These are phyloP conservation scores for Flaveria floridana DNA, from an alignment of 140 eudicot genomes.

Conservation along the genomic window DNA sequence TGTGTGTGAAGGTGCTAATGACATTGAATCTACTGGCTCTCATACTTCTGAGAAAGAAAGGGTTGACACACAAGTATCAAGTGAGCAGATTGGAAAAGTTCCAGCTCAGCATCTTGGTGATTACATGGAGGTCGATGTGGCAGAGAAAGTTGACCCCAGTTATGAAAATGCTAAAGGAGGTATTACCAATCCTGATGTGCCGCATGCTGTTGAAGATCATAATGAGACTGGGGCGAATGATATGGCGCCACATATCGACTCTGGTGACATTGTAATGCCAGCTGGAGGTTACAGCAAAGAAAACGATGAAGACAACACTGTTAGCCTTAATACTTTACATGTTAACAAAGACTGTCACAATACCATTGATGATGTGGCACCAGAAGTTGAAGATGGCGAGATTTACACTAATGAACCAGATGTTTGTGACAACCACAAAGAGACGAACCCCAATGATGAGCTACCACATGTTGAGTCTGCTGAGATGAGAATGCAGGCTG, in stretches of 20 bases:
- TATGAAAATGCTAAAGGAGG: constrained; percentile 13
- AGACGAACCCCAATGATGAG: constrained; percentile 10
- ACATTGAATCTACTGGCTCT: constrained; percentile 20
- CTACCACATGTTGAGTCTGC: constrained; percentile 11
- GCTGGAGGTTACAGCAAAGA: constrained; percentile 1
- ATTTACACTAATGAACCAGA: not conserved
- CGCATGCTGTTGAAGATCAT: constrained; percentile 21
- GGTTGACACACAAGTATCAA: constrained; percentile 12
- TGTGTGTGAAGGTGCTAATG: constrained; percentile 25
- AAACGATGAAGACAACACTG: not conserved
- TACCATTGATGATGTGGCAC: not conserved
- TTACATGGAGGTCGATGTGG: constrained; percentile 18
- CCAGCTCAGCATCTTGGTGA: constrained; percentile 21
- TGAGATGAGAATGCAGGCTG: constrained; percentile 27
- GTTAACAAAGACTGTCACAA: not conserved
- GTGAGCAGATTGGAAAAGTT: constrained; percentile 23
- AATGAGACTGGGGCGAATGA: constrained; percentile 8
- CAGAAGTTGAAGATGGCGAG: constrained; percentile 16
- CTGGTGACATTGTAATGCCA: constrained; percentile 5
- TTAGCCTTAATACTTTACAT: not conserved
- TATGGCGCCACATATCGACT: not conserved
- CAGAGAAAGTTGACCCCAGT: constrained; percentile 5
- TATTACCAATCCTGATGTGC: not conserved
- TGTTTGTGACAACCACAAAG: not conserved
- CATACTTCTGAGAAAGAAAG: constrained; percentile 35